Base-by-base conservation (phyloP, 345 rosid species). In the Ceriops zippeliana region DNA sequence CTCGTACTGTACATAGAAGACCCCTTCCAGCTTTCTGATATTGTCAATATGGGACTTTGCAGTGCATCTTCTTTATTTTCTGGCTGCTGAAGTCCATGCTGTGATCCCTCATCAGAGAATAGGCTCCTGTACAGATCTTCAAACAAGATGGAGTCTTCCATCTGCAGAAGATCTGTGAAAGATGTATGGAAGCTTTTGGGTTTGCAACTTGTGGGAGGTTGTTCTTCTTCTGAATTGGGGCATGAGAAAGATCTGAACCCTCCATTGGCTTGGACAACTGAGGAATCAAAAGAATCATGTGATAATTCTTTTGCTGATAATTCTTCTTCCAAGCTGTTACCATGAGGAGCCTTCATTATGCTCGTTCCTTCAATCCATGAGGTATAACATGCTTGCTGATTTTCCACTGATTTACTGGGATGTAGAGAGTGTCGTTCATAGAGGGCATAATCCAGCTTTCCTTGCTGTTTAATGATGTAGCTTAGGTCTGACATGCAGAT, bases 151-250 rank as follows among this genome's bases (percentile, higher is more conserved):
- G 80, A 62, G 67, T 73, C 81, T 38, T 77, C 83, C 66, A 63
- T 72, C 28, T 61, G 74, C 42, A 67, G 74, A 64, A 61, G 63
- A 74, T 73, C 77, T 74, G 65, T 70, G 56, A 83, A 65, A 68
- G 61, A 68, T 58, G 69, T 75, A 69, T 63, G 75, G 53, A 52
- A 68, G 74, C 56, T 79, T 54, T 60, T 74, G 62, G 73, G 73
- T 67, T 77, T 83, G 80, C 72, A 77, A 47, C 79, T 75, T 58
- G 61, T 37, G 31, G 84, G 46, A 74, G 84, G 77, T 76, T 86
- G 80, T 72, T 88, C 91, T 67, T 82, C 78, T 62, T 86, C 93
- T 59, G 93, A 83, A 75, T 86, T 83, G 75, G 88, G 85, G 75
- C 87, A 76, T 47, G 88, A 83, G 74, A 69, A 70, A 72, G 87